These are phyloP conservation scores for Ophiostoma himal-ulmi DNA, from an alignment of 2,329 filamentous ascomycete genomes.

Conservation along the genomic window DNA sequence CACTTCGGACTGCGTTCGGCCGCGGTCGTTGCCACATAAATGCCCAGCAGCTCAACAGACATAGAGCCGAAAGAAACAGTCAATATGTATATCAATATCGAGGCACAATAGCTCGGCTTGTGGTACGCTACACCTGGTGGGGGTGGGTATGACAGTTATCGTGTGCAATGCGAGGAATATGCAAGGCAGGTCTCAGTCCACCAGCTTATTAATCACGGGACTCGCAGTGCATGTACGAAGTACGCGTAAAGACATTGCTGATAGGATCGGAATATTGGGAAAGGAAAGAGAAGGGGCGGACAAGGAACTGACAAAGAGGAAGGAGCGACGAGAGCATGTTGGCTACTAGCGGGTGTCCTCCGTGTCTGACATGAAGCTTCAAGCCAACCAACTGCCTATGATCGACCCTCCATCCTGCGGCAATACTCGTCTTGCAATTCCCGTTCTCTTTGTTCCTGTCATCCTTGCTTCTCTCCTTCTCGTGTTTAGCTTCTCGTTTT, in stretches of 20 bases:
- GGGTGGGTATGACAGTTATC: not conserved
- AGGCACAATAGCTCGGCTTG: not conserved
- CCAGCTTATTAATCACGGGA: not conserved
- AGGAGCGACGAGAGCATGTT: not conserved
- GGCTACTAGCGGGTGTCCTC: not conserved
- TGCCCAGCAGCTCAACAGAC: no score
- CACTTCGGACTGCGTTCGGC: no score
- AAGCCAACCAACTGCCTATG: no score
- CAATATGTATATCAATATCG: not conserved
- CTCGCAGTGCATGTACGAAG: not conserved
- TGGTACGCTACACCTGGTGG: slow-evolving; percentile 3
- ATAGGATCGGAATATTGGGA: not conserved
- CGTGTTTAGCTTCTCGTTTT: not conserved
- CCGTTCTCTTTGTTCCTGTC: no score
- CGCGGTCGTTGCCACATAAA: no score
- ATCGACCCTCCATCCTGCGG: no score
- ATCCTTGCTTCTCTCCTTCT: not conserved
- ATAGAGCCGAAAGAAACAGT: not conserved
- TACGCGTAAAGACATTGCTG: not conserved
- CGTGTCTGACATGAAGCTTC: not conserved
- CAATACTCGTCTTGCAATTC: no score
- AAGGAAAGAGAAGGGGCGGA: not conserved
- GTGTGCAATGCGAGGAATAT: not conserved
- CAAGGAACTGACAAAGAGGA: not conserved
- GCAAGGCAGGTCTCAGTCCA: not conserved